Evolutionary conservation across 495 filamentous ascomycete species (phyloP).

Genomic region (Podospora didyma): DNA sequence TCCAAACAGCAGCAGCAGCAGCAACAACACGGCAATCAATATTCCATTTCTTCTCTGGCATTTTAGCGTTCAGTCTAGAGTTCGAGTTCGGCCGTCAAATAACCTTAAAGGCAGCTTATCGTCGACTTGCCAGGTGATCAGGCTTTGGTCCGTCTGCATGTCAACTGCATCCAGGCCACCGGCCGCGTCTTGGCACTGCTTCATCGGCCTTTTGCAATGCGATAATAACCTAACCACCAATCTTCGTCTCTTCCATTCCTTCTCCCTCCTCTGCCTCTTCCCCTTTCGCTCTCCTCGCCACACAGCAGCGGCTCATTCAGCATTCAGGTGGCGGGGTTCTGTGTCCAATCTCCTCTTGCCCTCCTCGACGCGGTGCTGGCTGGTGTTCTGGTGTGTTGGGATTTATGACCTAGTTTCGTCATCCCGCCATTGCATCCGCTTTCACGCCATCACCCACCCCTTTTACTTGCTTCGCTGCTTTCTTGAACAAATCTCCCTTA

Average conservation of each 20-base stretch:
- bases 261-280: too few species aligned
- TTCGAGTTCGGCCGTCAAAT: too few species aligned
- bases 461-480: background rate
- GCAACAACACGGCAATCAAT: too few species aligned
- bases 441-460: background rate
- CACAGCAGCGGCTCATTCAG: too few species aligned
- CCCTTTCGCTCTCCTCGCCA: constrained; percentile 2
- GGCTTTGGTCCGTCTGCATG: background rate
- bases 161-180: constrained; percentile 8
- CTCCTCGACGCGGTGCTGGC: background rate
- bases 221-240: constrained; percentile 11
- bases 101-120: background rate
- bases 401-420: constrained; percentile 1
- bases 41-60: too few species aligned
- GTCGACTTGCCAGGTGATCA: background rate
- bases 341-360: too few species aligned
- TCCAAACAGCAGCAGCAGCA: too few species aligned
- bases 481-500: background rate
- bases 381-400: background rate
- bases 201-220: constrained; percentile 16
- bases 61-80: too few species aligned
- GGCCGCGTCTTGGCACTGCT: constrained; percentile 25
- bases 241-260: background rate
- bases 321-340: too few species aligned
- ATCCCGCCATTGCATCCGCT: constrained; percentile 4